phyloP scores from a whole-genome alignment of 192 early-diverging fungal species.

The Gaertneriomyces semiglobifer region DNA sequence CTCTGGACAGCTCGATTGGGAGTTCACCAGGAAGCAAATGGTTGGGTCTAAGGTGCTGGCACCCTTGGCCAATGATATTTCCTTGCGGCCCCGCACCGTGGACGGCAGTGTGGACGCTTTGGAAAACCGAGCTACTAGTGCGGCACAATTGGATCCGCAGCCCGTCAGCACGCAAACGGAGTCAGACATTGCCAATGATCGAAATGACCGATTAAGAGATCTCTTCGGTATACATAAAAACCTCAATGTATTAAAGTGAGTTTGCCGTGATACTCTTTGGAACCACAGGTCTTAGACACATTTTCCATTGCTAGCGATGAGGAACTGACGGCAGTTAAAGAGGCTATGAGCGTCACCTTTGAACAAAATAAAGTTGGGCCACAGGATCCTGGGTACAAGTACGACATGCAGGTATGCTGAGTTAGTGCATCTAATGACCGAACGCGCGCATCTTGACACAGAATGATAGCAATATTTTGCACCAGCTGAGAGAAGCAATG shows the following conservation, averaged over 20 bases:
- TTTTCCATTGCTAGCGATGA: constrained; percentile 27
- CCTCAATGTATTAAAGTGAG: not conserved
- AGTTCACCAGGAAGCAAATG: too few relatives aligned
- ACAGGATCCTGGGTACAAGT: constrained; percentile 30
- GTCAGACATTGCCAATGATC: not conserved
- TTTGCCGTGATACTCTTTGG: not conserved
- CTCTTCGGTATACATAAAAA: not conserved
- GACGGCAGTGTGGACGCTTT: too few relatives aligned
- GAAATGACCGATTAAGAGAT: not conserved
- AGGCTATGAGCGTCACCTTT: constrained; percentile 34
- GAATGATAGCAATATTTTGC: constrained; percentile 32
- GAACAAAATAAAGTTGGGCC: constrained; percentile 31
- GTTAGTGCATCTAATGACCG: not conserved
- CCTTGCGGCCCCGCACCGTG: too few relatives aligned
- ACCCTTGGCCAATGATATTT: too few relatives aligned
- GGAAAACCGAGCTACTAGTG: too few relatives aligned
- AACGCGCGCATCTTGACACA: not conserved
- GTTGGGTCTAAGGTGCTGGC: too few relatives aligned
- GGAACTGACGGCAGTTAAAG: constrained; percentile 27
- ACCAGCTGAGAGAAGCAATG: constrained; percentile 28
- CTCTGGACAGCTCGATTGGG: not conserved
- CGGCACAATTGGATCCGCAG: too few relatives aligned
- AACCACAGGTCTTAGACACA: not conserved
- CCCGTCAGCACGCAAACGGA: too few relatives aligned
- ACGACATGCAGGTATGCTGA: constrained; percentile 34